These are phyloP conservation scores for Heterobasidion annosum DNA, from an alignment of 1,284 basidiomycete species.

Conservation along the genomic window DNA sequence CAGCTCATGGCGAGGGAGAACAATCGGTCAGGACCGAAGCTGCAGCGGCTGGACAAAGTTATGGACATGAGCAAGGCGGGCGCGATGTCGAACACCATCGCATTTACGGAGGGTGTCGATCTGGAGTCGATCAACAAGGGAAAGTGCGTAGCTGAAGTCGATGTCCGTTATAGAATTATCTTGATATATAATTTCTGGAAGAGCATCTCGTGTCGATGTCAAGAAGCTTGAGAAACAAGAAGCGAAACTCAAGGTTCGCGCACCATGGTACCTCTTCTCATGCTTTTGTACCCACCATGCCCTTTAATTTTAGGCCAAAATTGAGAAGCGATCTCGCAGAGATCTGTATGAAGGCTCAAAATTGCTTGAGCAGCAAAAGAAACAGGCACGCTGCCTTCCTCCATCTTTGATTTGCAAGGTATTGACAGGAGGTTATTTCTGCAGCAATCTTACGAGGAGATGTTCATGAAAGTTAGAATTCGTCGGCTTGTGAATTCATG, in stretches of 20 bases:
- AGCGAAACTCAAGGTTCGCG: slow-evolving; percentile 65
- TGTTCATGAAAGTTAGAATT: slow-evolving; percentile 82
- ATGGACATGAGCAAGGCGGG: slow-evolving; percentile 88
- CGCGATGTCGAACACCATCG: slow-evolving; percentile 81
- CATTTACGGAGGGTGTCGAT: slow-evolving; percentile 81
- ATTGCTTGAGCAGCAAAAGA: slow-evolving; percentile 86
- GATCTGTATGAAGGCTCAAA: slow-evolving; percentile 96
- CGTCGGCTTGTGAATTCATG: neutral
- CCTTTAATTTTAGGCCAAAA: slow-evolving; percentile 58
- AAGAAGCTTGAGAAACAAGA: slow-evolving; percentile 99
- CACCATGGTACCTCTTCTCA: slow-evolving; percentile 5
- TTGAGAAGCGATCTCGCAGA: slow-evolving; percentile 85
- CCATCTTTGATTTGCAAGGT: neutral
- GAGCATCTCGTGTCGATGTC: slow-evolving; percentile 93
- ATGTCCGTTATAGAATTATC: neutral
- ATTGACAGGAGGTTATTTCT: neutral
- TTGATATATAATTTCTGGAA: slow-evolving; percentile 18
- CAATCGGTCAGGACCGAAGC: slow-evolving; percentile 40
- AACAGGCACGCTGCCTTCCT: slow-evolving; percentile 49
- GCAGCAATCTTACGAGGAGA: slow-evolving; percentile 93
- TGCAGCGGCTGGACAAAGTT: slow-evolving; percentile 84
- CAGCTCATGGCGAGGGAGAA: slow-evolving; percentile 52
- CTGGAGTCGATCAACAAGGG: slow-evolving; percentile 92
- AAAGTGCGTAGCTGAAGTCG: slow-evolving; percentile 51
- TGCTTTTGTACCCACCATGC: neutral